Conservation (phyloP, 805 yeast species). For the Brettanomyces sp. region DNA sequence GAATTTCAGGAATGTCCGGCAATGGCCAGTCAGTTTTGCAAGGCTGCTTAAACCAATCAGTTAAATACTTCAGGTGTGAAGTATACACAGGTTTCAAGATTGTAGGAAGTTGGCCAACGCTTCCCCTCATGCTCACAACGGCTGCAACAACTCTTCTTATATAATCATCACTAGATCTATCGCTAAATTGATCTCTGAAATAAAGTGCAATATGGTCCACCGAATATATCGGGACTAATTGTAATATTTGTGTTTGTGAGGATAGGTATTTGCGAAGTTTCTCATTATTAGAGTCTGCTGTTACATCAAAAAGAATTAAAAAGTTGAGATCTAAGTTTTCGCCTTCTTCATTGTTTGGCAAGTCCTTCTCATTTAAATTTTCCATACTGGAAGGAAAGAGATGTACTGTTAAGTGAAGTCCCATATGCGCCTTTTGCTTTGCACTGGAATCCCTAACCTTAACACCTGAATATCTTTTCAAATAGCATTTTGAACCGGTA, state of each 20-base stretch:
- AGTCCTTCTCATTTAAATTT: conserved; percentile 13
- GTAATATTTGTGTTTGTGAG: conserved; percentile 33
- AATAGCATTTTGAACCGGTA: conserved; percentile 47
- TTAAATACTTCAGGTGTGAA: conserved; percentile 52
- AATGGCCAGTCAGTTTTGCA: conserved; percentile 55
- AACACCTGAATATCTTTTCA: conserved; percentile 55
- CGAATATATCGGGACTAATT: conserved; percentile 70
- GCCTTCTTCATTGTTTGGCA: conserved; percentile 3
- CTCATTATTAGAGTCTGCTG: conserved; percentile 17
- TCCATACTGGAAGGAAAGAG: conserved; percentile 30
- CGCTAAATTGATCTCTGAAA: conserved; percentile 27
- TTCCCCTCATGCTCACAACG: conserved; percentile 69
- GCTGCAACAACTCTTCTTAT: conserved; percentile 71
- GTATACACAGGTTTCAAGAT: conserved; percentile 68
- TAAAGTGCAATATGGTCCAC: conserved; percentile 69
- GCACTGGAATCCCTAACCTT: conserved; percentile 39
- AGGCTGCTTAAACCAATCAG: conserved; percentile 42
- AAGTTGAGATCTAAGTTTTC: conserved; percentile 13
- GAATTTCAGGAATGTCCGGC: conserved; percentile 61
- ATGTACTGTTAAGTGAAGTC: conserved; percentile 25
- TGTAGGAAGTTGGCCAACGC: conserved; percentile 75
- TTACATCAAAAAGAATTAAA: conserved; percentile 25
- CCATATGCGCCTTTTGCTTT: conserved; percentile 13
- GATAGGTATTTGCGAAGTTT: conserved; percentile 7
- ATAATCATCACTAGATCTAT: conserved; percentile 24